A percentile compares a stretch with the other conserved stretches of the same genome.
phyloP scores from a whole-genome alignment of 2,329 filamentous ascomycete genomes.

The Acrocalymma vagum region DNA sequence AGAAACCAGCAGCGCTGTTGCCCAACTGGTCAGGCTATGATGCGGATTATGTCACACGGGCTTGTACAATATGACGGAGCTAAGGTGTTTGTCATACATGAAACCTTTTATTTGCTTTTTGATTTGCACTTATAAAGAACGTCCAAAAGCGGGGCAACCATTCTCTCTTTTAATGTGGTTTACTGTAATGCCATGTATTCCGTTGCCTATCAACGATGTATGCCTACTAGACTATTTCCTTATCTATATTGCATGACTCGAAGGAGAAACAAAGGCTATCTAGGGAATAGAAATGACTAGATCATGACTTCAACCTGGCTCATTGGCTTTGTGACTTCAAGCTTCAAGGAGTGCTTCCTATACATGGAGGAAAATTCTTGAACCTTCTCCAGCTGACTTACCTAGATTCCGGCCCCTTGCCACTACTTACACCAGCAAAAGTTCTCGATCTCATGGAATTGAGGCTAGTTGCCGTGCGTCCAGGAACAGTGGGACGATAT shows the following conservation, averaged over 20 bases:
- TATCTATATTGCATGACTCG: constrained; percentile 1
- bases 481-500: no score
- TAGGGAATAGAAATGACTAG: not conserved
- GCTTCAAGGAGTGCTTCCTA: no score
- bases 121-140: constrained; percentile 24
- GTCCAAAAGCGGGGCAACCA: constrained; percentile 43
- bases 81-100: constrained; percentile 4
- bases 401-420: no score
- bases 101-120: constrained; percentile 11
- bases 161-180: constrained; percentile 44
- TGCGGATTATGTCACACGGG: constrained; percentile 2
- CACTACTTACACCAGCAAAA: no score
- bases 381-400: no score
- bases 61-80: constrained; percentile 1
- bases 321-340: no score
- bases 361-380: no score
- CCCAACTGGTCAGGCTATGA: no score
- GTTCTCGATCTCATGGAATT: no score
- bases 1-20: no score
- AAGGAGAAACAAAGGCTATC: no score
- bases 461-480: no score
- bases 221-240: constrained; percentile 6
- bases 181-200: constrained; percentile 45
- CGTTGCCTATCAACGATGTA: constrained; percentile 43
- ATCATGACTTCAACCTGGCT: not conserved